phyloP scores from a whole-genome alignment of 371 early-diverging fungal species.

The Mortierella sp. region DNA sequence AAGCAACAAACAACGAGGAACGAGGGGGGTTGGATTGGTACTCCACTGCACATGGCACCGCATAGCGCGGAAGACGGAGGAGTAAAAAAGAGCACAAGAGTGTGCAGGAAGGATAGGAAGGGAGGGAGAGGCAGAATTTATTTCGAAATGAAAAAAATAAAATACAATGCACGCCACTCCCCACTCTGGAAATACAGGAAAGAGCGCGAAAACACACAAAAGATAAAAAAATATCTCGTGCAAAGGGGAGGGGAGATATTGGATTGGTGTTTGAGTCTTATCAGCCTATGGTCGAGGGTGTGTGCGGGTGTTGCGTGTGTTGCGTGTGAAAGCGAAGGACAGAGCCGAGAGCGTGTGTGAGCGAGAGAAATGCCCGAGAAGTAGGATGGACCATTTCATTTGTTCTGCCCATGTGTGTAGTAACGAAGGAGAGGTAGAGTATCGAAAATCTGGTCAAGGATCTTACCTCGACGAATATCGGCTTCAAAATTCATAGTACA shows the following conservation, averaged over 20 bases:
- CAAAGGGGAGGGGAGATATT: not conserved
- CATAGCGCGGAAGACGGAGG: too few species aligned
- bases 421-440: not conserved
- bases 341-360: too few species aligned
- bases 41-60: not conserved
- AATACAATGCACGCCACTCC: not conserved
- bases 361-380: not conserved
- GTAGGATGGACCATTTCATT: not conserved
- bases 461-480: slow-evolving; percentile 41
- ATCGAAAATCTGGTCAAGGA: not conserved
- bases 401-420: not conserved
- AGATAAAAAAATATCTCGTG: not conserved
- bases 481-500: slow-evolving; percentile 32
- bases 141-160: not conserved
- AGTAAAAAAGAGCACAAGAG: not conserved
- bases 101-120: not conserved
- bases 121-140: not conserved
- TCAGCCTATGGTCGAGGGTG: too few species aligned
- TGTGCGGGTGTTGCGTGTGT: not conserved
- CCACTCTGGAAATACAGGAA: slow-evolving; percentile 10
- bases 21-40: not conserved
- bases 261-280: not conserved
- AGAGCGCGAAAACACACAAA: not conserved
- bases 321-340: not conserved
- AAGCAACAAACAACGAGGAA: too few species aligned